Base-by-base conservation (phyloP, 352 stramenopile genomes). In the Phytophthora pini region DNA sequence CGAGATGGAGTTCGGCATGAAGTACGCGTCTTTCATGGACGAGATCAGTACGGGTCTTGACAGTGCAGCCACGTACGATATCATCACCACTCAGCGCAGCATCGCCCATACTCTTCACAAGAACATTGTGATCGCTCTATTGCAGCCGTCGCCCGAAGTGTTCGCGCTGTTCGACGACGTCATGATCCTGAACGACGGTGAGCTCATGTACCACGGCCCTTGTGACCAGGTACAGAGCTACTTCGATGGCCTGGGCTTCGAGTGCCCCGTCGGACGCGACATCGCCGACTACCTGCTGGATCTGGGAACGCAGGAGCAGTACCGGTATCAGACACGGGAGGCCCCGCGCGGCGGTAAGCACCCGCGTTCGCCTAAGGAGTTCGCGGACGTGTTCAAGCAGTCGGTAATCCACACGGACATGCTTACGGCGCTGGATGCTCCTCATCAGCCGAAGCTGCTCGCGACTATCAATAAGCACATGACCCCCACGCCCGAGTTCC, bases 21-120 rank as follows among this genome's bases (percentile, higher is more conserved):
- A 84, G 61, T 82, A 79, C 56, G 77, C 97, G 36, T 61, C 83
- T n/a, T 82, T 93, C 40, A 84, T 86, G 65, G 94, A 98, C 69
- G 87, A 97, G 76, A 97, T 98, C 60, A 95, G 82, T 62, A 98
- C 92, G 24, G 95, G 95, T 5, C 83, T 98, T 65, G 54, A 92
- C 90, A 72, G 70, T 87, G 49, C 72, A 79, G 29, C 92, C 65
- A 76, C 65, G 12, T 75, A 52, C 47, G 67, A 75, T 15, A 75
- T 75, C 61, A 68, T 75, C 52, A 65, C 40, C n/a, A 75, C 61
- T 15, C 64, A 72, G 26, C 64, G 64, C n/a, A 62, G 58, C 24
- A 40, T 73, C 5, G 65, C 65, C 2, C 52, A 68, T 26, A 50
- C 7, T 11, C 52, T 73, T 3, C 65, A 44, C n/a, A 73, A 73